Evolutionary conservation across 2,329 filamentous ascomycete species (phyloP), one percentile per base, ranked within the genome.

Genomic region (Alternaria sp.): DNA sequence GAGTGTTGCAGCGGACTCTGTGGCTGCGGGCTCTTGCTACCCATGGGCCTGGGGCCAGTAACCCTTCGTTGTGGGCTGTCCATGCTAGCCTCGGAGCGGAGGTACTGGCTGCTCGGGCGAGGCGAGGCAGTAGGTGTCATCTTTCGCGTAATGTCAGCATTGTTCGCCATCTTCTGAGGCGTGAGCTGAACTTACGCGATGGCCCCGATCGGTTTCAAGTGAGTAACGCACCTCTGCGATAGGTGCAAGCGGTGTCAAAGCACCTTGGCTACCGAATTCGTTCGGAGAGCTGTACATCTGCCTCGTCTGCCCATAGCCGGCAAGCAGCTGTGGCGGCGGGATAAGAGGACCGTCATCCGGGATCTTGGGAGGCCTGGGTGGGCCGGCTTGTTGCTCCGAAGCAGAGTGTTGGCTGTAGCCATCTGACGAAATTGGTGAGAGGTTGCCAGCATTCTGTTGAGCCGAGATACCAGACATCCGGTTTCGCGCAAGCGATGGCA

Each of bases 301-400:
- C 61, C 75, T 73, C 4, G 76, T 74, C 61, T 78, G 75, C 41
- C 76, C 76, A 48, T 77, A 76, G 38, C 76, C 76, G 4, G 75
- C 76, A 59, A 79, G 74, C 3, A 75, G 71, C 78, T 75, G 78
- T 36, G 81, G 80, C 46, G 83, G 82, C 14, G 87, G 87, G 22
- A 90, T 78, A 46, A 90, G 78, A 6, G 87, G 87, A 0, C 86
- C 87, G 22, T 87, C 84, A 58, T 88, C 85, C 57, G 79, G 80
- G 59, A 85, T 75, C 70, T 86, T 86, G 16, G 84, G 82, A n/a
- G 83, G 82, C 48, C 85, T 81, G 14, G 84, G 80, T 18, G 84
- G 83, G 18, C 76, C 70, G 34, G 78, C 69, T 27, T 66, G 73
- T 57, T 79, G 76, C 67, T 80, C 79, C 2, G 74, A 73, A 3